Evolutionary conservation across 23 red algal species (phyloP).

Genomic region (Cyanidiococcus yangmingshanensis): DNA sequence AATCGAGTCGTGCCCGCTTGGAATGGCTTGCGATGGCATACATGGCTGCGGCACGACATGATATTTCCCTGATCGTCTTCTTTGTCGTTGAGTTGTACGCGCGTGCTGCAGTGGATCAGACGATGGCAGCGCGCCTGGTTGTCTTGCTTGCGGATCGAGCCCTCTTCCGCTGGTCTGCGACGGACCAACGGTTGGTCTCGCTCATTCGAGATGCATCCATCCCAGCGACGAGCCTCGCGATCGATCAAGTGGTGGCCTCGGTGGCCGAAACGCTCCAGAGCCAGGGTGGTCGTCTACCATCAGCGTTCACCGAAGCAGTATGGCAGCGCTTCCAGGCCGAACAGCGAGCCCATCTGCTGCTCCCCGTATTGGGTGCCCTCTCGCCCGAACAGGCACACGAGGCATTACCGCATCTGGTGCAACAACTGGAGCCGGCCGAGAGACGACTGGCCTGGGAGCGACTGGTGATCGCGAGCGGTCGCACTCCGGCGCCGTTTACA

Average conservation of each 20-base stretch:
- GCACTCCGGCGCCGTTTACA: background rate
- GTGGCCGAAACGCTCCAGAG: background rate
- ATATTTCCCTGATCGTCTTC: background rate
- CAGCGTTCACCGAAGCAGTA: background rate
- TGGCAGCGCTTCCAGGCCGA: background rate
- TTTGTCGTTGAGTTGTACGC: background rate
- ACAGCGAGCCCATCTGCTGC: background rate
- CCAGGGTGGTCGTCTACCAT: background rate
- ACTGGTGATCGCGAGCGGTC: background rate
- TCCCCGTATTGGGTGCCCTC: background rate
- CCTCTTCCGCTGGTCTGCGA: background rate
- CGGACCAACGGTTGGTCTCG: background rate
- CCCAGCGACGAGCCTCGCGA: background rate
- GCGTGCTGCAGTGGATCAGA: background rate
- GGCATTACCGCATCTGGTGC: background rate
- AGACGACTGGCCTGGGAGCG: background rate
- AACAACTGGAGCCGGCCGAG: background rate
- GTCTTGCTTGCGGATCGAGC: background rate
- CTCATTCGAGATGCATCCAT: background rate
- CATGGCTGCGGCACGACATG: background rate
- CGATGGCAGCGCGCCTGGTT: background rate
- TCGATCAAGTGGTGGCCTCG: background rate
- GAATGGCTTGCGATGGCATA: background rate
- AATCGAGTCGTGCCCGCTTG: background rate
- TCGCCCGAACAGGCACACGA: background rate